Conservation (phyloP, 1,284 basidiomycete genomes). For the Wallemia ichthyophaga region DNA sequence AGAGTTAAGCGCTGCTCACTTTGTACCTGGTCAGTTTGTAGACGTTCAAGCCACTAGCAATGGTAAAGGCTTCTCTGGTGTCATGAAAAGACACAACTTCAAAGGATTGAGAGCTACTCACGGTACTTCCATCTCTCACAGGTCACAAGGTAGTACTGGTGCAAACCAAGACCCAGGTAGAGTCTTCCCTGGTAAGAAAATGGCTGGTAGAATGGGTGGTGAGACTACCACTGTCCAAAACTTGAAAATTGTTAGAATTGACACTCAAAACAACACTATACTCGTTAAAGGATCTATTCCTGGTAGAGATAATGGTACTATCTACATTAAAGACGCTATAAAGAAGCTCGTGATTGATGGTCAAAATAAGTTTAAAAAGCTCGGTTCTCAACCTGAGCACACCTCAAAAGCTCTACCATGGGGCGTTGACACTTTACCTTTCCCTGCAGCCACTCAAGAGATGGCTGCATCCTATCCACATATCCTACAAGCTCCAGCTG, state of each 20-base stretch:
- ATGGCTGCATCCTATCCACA: slow-evolving; percentile 26
- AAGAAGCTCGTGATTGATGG: slow-evolving; percentile 40
- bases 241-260: slow-evolving; percentile 60
- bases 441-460: slow-evolving; percentile 63
- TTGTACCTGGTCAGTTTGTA: slow-evolving; percentile 88
- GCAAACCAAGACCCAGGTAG: slow-evolving; percentile 89
- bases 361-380: slow-evolving; percentile 16
- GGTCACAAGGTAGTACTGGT: slow-evolving; percentile 74
- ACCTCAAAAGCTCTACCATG: slow-evolving; percentile 54
- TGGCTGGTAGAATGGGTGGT: slow-evolving; percentile 81
- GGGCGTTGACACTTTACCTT: slow-evolving; percentile 54
- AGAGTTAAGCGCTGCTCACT: slow-evolving; percentile 65
- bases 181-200: slow-evolving; percentile 88
- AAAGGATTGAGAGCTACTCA: slow-evolving; percentile 74
- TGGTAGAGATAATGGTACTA: slow-evolving; percentile 23
- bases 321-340: slow-evolving; percentile 49
- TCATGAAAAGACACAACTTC: slow-evolving; percentile 92
- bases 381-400: slow-evolving; percentile 27
- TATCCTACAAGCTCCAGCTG: not conserved
- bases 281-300: slow-evolving; percentile 37
- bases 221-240: slow-evolving; percentile 61
- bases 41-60: slow-evolving; percentile 77
- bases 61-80: slow-evolving; percentile 89
- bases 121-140: slow-evolving; percentile 85
- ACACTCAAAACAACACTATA: slow-evolving; percentile 53